These are phyloP conservation scores for Cenococcum geophilum DNA, from an alignment of 495 filamentous ascomycete species.

Conservation along the genomic window DNA sequence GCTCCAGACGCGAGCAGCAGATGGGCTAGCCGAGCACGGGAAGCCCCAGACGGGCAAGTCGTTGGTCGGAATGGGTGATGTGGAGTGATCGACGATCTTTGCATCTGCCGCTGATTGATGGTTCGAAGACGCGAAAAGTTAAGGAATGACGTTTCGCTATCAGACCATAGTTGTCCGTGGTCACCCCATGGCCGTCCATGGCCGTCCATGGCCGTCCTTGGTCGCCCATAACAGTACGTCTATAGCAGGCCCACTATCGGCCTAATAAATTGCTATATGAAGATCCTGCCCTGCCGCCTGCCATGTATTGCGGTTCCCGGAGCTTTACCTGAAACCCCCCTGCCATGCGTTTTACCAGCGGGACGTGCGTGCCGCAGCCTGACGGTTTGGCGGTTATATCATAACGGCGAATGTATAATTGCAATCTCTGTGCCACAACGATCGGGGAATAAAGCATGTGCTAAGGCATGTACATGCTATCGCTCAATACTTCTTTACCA, in stretches of 20 bases:
- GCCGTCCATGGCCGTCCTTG: too few relatives aligned
- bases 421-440: background rate
- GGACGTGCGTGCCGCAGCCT: background rate
- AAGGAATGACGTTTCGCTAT: constrained; percentile 7
- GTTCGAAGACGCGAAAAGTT: constrained; percentile 2
- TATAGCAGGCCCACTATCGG: constrained; percentile 22
- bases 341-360: background rate
- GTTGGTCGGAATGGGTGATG: background rate
- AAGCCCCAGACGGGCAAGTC: background rate
- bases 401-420: constrained; percentile 6
- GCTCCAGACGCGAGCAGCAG: too few relatives aligned
- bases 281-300: constrained; percentile 15
- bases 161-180: too few relatives aligned
- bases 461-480: background rate
- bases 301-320: constrained; percentile 4
- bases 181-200: too few relatives aligned
- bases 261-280: constrained; percentile 27
- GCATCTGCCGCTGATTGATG: background rate
- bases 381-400: background rate
- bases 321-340: constrained; percentile 26
- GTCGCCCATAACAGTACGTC: constrained; percentile 7
- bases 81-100: constrained; percentile 3
- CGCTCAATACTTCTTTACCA: too few relatives aligned
- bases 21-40: background rate
- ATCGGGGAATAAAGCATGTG: constrained; percentile 5